These are phyloP conservation scores for Populus ilicifolia DNA, from an alignment of 345 rosid species.

Conservation along the genomic window DNA sequence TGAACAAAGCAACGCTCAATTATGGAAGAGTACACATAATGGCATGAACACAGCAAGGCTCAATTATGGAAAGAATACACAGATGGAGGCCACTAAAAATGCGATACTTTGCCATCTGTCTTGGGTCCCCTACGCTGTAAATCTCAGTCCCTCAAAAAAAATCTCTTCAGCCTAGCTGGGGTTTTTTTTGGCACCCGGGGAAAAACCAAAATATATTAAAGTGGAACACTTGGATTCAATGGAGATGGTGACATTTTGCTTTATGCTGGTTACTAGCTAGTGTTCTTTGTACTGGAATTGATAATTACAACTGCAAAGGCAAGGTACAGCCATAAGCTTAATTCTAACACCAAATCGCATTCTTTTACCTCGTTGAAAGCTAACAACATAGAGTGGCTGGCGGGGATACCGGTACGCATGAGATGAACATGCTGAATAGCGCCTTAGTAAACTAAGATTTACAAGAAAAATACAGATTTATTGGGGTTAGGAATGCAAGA, in stretches of 20 bases:
- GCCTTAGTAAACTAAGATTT: background rate
- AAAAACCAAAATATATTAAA: background rate
- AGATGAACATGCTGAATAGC: slow-evolving; percentile 8
- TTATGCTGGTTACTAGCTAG: slow-evolving; percentile 12
- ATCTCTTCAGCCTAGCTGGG: slow-evolving; percentile 40
- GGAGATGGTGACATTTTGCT: slow-evolving; percentile 20
- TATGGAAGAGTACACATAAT: no score
- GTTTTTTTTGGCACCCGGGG: background rate
- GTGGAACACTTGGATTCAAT: slow-evolving; percentile 7
- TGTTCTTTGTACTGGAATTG: slow-evolving; percentile 19
- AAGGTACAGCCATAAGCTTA: background rate
- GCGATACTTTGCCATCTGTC: slow-evolving; percentile 36
- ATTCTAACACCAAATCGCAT: background rate
- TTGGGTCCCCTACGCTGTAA: slow-evolving; percentile 40
- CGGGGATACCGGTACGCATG: background rate
- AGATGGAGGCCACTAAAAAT: slow-evolving; percentile 34
- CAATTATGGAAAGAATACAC: slow-evolving; percentile 38
- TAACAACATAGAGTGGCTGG: slow-evolving; percentile 1
- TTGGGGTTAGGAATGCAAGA: slow-evolving; percentile 3
- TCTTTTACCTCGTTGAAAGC: background rate
- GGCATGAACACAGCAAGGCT: slow-evolving; percentile 19
- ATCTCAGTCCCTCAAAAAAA: slow-evolving; percentile 31
- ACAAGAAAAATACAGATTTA: background rate
- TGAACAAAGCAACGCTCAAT: no score
- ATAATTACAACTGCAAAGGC: background rate